Conservation (phyloP, 208 protist genomes). For the Borovskyia barvae region DNA sequence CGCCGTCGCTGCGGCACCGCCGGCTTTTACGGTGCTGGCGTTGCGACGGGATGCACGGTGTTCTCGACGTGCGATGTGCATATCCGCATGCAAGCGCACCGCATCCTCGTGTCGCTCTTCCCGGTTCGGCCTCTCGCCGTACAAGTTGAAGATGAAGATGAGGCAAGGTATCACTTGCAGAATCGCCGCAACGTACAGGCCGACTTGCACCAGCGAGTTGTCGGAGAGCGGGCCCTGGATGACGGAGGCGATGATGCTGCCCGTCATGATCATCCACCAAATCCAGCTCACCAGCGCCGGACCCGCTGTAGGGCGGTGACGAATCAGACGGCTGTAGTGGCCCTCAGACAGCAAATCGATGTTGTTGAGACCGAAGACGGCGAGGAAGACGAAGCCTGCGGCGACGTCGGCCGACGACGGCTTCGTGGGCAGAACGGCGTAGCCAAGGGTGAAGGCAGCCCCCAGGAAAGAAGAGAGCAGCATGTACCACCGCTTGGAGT, state of each 20-base stretch:
- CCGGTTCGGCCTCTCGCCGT: constrained; percentile 60
- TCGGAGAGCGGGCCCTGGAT: constrained; percentile 68
- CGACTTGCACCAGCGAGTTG: constrained; percentile 29
- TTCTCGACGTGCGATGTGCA: constrained; percentile 1
- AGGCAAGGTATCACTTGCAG: constrained; percentile 51
- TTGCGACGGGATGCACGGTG: neutral
- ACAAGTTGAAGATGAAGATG: constrained; percentile 73
- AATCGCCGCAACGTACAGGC: constrained; percentile 47
- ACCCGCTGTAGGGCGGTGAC: constrained; percentile 35
- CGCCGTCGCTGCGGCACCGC: too few relatives aligned
- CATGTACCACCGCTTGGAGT: constrained; percentile 82
- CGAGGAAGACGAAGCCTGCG: constrained; percentile 62
- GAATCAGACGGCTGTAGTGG: constrained; percentile 75
- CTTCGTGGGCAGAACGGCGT: constrained; percentile 42
- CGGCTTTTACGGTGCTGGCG: neutral
- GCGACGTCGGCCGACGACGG: constrained; percentile 35
- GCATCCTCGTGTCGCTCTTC: constrained; percentile 47
- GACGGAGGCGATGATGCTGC: constrained; percentile 38
- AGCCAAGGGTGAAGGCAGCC: constrained; percentile 38
- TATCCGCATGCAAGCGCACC: constrained; percentile 9
- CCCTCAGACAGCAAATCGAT: constrained; percentile 82
- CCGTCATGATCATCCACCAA: constrained; percentile 68
- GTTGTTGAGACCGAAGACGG: constrained; percentile 51
- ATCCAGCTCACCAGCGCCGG: constrained; percentile 71
- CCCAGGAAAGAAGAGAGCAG: constrained; percentile 47